phyloP scores from a whole-genome alignment of 148 eudicot genomes.

The Cornus controversa region DNA sequence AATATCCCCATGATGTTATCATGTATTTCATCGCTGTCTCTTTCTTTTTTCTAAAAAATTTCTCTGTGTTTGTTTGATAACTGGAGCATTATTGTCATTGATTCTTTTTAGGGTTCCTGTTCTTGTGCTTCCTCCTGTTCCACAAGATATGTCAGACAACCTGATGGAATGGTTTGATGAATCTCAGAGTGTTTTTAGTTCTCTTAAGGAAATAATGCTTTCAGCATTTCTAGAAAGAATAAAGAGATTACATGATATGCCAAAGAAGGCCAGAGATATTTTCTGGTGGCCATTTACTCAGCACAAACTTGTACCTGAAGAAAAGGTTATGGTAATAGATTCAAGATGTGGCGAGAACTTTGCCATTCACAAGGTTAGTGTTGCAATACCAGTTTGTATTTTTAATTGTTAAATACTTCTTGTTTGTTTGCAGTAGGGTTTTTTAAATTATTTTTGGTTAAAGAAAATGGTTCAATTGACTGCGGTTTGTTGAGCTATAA shows the following conservation, averaged over 20 bases:
- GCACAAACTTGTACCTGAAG: conserved; percentile 79
- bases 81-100: conserved; percentile 8
- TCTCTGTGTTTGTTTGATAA: conserved; percentile 4
- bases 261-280: conserved; percentile 67
- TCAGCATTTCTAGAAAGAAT: conserved; percentile 61
- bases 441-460: conserved; percentile 1
- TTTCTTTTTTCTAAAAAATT: background rate
- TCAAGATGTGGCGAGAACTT: conserved; percentile 93
- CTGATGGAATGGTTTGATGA: conserved; percentile 79
- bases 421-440: background rate
- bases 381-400: background rate
- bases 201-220: conserved; percentile 63
- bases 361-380: conserved; percentile 75
- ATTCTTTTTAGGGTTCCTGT: conserved; percentile 68
- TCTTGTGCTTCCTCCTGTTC: conserved; percentile 81
- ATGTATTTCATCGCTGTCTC: background rate
- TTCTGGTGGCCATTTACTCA: conserved; percentile 99
- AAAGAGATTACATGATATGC: conserved; percentile 64
- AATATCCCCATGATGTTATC: background rate
- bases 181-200: conserved; percentile 52
- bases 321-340: conserved; percentile 82
- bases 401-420: background rate
- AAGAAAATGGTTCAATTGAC: background rate
- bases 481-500: background rate
- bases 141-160: conserved; percentile 72